Conservation (phyloP, 805 yeast species). For the Candida fluviatilis region DNA sequence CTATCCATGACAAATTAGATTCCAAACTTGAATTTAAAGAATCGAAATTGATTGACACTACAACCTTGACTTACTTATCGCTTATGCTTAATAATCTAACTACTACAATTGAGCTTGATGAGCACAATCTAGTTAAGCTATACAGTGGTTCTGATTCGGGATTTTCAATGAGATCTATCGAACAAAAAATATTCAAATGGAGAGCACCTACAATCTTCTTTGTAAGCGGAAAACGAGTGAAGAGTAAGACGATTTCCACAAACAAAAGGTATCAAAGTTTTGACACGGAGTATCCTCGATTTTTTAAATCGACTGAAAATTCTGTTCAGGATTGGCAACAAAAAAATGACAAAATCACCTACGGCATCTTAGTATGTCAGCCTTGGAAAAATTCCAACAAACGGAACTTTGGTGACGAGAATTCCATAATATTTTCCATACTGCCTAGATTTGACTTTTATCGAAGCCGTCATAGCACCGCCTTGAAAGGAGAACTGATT, state of each 20-base stretch:
- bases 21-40: slow-evolving; percentile 11
- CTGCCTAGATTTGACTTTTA: slow-evolving; percentile 62
- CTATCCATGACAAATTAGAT: not conserved
- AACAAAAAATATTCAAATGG: slow-evolving; percentile 84
- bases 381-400: slow-evolving; percentile 81
- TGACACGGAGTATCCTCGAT: slow-evolving; percentile 42
- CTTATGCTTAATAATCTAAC: slow-evolving; percentile 21
- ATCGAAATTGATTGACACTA: slow-evolving; percentile 38
- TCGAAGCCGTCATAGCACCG: slow-evolving; percentile 23
- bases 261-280: slow-evolving; percentile 51
- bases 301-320: slow-evolving; percentile 24
- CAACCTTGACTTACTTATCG: slow-evolving; percentile 36
- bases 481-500: slow-evolving; percentile 34
- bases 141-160: slow-evolving; percentile 76
- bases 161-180: slow-evolving; percentile 83
- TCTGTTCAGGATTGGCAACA: slow-evolving; percentile 28
- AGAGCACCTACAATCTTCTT: slow-evolving; percentile 76
- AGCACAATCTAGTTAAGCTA: slow-evolving; percentile 51
- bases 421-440: slow-evolving; percentile 59
- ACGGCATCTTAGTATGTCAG: slow-evolving; percentile 58
- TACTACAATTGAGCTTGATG: slow-evolving; percentile 34
- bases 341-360: slow-evolving; percentile 44
- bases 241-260: slow-evolving; percentile 25
- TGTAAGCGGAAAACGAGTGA: slow-evolving; percentile 58
- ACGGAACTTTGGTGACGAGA: slow-evolving; percentile 62